Conservation (phyloP, 768 basidiomycete species). For the Russula griseocarnosa region DNA sequence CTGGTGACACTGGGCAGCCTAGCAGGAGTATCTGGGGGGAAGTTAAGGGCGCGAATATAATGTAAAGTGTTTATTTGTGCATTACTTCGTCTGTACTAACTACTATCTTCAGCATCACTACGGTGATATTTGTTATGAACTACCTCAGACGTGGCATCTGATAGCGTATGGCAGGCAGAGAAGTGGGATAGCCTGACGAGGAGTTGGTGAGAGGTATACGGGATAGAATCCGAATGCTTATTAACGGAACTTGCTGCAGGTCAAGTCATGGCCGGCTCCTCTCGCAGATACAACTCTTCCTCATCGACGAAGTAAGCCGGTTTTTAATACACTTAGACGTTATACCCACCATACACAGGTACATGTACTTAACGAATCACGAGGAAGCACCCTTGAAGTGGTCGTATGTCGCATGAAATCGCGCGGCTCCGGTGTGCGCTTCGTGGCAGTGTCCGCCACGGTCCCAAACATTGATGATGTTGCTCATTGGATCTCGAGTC, state of each 20-base stretch:
- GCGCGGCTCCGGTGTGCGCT: constrained; percentile 64
- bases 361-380: constrained; percentile 84
- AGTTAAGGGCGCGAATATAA: constrained; percentile 71
- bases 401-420: constrained; percentile 91
- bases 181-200: constrained; percentile 96
- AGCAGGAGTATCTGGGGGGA: constrained; percentile 68
- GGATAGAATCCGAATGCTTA: constrained; percentile 5
- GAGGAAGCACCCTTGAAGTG: constrained; percentile 92
- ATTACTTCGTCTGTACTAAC: neutral
- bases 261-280: constrained; percentile 61
- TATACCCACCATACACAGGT: constrained; percentile 49
- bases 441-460: constrained; percentile 89
- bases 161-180: constrained; percentile 59
- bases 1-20: constrained; percentile 78
- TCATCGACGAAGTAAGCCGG: constrained; percentile 78
- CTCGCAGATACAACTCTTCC: constrained; percentile 69
- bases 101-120: constrained; percentile 56
- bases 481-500: constrained; percentile 75
- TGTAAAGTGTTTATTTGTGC: constrained; percentile 44
- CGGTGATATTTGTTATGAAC: constrained; percentile 43
- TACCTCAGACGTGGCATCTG: constrained; percentile 2
- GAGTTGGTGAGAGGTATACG: constrained; percentile 54
- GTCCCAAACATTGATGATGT: constrained; percentile 92
- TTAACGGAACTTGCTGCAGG: constrained; percentile 38
- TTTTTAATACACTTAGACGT: neutral